A percentile compares a stretch with the other conserved stretches of the same genome.
Conservation (phyloP, 2,329 filamentous ascomycete genomes). For the Nemania bipapillata region DNA sequence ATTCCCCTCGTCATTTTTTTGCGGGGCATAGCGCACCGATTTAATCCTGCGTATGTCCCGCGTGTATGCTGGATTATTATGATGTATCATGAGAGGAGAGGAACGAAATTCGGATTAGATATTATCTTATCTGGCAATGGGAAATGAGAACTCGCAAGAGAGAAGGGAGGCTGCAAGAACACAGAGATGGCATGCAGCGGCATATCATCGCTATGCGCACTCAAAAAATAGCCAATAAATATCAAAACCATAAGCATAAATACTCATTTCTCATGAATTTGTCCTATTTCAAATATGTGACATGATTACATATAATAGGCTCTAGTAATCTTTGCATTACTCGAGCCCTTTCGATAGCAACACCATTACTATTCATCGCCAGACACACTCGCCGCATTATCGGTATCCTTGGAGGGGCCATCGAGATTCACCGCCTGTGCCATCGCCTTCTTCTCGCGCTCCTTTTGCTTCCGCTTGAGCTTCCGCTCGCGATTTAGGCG, state of each 20-base stretch:
- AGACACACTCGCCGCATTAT: not conserved
- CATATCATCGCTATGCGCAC: constrained; percentile 18
- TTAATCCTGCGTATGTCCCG: constrained; percentile 12
- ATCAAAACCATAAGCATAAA: constrained; percentile 17
- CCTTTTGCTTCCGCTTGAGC: constrained; percentile 67
- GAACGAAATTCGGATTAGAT: constrained; percentile 25
- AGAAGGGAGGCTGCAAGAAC: constrained; percentile 9
- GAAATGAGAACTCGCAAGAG: constrained; percentile 32
- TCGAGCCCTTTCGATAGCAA: too few relatives aligned
- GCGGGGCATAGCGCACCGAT: constrained; percentile 15
- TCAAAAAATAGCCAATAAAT: constrained; percentile 12
- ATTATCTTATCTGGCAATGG: constrained; percentile 26
- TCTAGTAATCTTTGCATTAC: too few relatives aligned
- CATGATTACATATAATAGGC: not conserved
- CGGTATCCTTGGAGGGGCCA: constrained; percentile 2
- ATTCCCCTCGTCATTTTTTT: constrained; percentile 27
- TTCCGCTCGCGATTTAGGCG: constrained; percentile 70
- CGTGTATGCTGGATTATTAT: constrained; percentile 25
- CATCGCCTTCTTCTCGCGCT: constrained; percentile 63
- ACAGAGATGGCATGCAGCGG: constrained; percentile 8
- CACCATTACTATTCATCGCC: not conserved
- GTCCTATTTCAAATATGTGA: not conserved
- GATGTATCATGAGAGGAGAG: constrained; percentile 32
- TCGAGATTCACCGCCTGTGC: constrained; percentile 44
- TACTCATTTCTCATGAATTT: not conserved